Conservation (phyloP, 139 green algal genomes). For the Edaphochlamys debaryana region DNA sequence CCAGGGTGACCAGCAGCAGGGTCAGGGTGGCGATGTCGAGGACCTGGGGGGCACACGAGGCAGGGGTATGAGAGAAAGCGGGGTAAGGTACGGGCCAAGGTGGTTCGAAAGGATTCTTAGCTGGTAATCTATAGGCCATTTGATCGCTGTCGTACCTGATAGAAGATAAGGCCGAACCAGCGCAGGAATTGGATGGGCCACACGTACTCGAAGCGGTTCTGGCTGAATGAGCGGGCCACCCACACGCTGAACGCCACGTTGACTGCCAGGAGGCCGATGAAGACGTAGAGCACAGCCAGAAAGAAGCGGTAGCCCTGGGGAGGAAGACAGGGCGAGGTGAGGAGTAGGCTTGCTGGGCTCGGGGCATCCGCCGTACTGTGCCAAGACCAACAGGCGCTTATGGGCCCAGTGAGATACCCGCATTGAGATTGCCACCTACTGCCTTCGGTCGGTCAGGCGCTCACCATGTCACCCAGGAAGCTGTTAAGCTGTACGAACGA, state of each 20-base stretch:
- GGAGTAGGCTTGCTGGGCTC: neutral
- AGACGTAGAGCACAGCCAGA: neutral
- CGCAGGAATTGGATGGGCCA: constrained; percentile 39
- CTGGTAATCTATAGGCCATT: too few relatives aligned
- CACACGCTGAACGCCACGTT: neutral
- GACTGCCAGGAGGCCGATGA: neutral
- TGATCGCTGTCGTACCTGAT: too few relatives aligned
- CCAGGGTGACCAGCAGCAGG: constrained; percentile 30
- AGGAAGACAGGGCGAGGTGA: neutral
- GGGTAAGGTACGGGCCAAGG: too few relatives aligned
- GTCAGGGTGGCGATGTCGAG: constrained; percentile 26
- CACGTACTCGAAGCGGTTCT: constrained; percentile 13
- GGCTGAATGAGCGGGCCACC: neutral
- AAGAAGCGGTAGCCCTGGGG: neutral
- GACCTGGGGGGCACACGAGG: too few relatives aligned
- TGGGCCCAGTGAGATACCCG: too few relatives aligned
- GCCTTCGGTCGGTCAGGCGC: too few relatives aligned
- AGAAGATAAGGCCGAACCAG: constrained; percentile 39
- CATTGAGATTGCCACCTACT: too few relatives aligned
- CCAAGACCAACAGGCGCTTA: neutral
- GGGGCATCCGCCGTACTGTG: too few relatives aligned
- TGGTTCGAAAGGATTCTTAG: too few relatives aligned
- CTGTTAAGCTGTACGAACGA: neutral
- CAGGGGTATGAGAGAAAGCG: too few relatives aligned
- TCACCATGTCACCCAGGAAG: neutral